Evolutionary conservation across 495 filamentous ascomycete genomes (phyloP).

Genomic region (Hypoxylon crocopeplum): DNA sequence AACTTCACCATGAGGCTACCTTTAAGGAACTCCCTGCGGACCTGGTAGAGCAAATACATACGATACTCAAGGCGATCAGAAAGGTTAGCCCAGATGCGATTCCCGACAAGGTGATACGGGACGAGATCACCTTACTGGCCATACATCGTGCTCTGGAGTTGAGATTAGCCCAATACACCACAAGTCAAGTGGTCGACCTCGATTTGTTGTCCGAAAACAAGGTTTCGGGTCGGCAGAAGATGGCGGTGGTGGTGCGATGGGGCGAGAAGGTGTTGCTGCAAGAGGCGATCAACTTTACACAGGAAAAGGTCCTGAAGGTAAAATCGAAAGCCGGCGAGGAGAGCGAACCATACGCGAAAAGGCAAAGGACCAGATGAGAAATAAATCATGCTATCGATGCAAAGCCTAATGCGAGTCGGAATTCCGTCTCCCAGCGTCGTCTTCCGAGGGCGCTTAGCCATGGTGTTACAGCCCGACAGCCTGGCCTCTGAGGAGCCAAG

Average conservation of each 20-base stretch:
- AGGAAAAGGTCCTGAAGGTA: conserved; percentile 40
- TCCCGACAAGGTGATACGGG: conserved; percentile 47
- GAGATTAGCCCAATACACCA: conserved; percentile 63
- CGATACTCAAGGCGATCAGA: conserved; percentile 49
- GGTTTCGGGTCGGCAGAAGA: conserved; percentile 55
- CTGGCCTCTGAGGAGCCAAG: background rate
- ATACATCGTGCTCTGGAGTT: conserved; percentile 51
- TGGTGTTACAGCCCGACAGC: conserved; percentile 18
- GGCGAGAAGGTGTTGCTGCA: conserved; percentile 81
- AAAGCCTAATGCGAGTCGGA: conserved; percentile 13
- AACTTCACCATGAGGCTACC: conserved; percentile 36
- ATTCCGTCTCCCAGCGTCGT: background rate
- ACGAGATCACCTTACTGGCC: conserved; percentile 48
- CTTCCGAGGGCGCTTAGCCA: conserved; percentile 15
- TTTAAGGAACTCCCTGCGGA: conserved; percentile 48
- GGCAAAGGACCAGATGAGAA: conserved; percentile 44
- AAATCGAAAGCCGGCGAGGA: conserved; percentile 41
- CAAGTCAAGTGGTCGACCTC: conserved; percentile 68
- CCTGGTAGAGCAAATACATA: conserved; percentile 46
- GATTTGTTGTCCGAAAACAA: conserved; percentile 50
- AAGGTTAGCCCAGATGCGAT: conserved; percentile 47
- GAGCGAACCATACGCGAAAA: conserved; percentile 49
- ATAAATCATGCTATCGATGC: background rate
- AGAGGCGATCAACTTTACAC: conserved; percentile 51
- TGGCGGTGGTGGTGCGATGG: conserved; percentile 77